phyloP scores from a whole-genome alignment of 306 rosid species.

The Malus asiatica region DNA sequence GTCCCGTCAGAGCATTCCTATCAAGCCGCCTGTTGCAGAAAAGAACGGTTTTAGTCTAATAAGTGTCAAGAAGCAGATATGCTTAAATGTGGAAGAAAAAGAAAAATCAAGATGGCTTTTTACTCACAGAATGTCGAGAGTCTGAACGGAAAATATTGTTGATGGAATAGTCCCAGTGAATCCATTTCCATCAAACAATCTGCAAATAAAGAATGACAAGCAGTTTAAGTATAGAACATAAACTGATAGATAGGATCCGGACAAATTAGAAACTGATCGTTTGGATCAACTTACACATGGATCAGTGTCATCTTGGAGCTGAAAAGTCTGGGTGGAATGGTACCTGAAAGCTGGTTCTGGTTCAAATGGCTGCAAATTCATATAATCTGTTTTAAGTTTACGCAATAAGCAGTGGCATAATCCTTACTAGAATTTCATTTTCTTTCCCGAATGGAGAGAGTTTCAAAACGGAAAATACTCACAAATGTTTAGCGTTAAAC shows the following conservation, averaged over 20 bases:
- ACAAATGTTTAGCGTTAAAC: conserved; percentile 81
- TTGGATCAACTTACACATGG: conserved; percentile 59
- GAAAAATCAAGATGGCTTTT: conserved; percentile 14
- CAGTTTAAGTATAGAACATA: not conserved
- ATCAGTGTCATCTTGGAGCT: conserved; percentile 65
- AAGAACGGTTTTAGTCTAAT: conserved; percentile 6
- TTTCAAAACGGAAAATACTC: conserved; percentile 21
- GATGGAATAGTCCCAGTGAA: conserved; percentile 59
- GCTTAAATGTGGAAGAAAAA: not conserved
- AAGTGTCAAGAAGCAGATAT: conserved; percentile 2
- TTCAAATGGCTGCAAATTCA: conserved; percentile 81
- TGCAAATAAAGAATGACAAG: conserved; percentile 15
- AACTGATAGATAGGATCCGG: not conserved
- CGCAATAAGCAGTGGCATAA: not conserved
- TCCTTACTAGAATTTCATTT: not conserved
- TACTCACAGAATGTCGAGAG: conserved; percentile 95
- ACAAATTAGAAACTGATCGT: not conserved
- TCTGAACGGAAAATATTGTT: conserved; percentile 62
- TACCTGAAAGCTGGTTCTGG: conserved; percentile 79
- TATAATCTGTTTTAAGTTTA: not conserved
- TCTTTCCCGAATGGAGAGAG: no score
- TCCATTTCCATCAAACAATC: conserved; percentile 81
- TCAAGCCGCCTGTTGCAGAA: conserved; percentile 78
- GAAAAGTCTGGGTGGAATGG: conserved; percentile 62
- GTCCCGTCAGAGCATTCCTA: conserved; percentile 62